Evolutionary conservation across 495 filamentous ascomycete species (phyloP).

Genomic region (Recurvomyces mirabilis): DNA sequence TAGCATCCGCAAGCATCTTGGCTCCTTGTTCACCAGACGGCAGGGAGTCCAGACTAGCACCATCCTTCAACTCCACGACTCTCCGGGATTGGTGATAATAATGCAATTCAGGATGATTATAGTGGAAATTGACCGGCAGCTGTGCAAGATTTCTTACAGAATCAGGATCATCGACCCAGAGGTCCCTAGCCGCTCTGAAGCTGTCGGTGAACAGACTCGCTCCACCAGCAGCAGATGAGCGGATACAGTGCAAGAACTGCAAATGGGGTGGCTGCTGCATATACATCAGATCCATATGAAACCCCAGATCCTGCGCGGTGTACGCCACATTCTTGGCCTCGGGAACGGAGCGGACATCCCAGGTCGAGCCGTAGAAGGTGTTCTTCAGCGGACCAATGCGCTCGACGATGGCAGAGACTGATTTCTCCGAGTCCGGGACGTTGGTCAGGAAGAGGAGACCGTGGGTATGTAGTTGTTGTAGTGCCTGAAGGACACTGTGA

Average conservation of each 20-base stretch:
- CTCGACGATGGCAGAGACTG: constrained; percentile 54
- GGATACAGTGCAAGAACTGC: constrained; percentile 78
- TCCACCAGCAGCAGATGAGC: constrained; percentile 63
- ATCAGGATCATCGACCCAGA: constrained; percentile 26
- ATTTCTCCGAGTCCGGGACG: constrained; percentile 50
- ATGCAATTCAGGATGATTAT: constrained; percentile 41
- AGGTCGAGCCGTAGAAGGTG: constrained; percentile 81
- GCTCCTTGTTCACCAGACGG: too few relatives aligned
- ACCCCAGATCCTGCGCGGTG: constrained; percentile 62
- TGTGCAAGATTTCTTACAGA: constrained; percentile 33
- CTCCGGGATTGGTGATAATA: constrained; percentile 55
- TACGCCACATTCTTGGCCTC: constrained; percentile 85
- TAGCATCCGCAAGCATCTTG: constrained; percentile 11
- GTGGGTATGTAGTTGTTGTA: constrained; percentile 42
- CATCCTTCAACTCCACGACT: constrained; percentile 39
- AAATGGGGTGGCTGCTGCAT: constrained; percentile 64
- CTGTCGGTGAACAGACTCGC: constrained; percentile 73
- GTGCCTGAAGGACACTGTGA: constrained; percentile 39
- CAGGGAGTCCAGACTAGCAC: not conserved
- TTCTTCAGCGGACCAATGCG: constrained; percentile 65
- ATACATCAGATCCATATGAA: constrained; percentile 92
- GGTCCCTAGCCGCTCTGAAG: constrained; percentile 43
- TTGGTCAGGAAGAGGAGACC: constrained; percentile 65
- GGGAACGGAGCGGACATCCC: constrained; percentile 71
- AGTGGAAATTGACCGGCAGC: constrained; percentile 12